A percentile compares a stretch with the other conserved stretches of the same genome.
Conservation (phyloP, 2,329 filamentous ascomycete species). For the Trichoderma brevicompactum region DNA sequence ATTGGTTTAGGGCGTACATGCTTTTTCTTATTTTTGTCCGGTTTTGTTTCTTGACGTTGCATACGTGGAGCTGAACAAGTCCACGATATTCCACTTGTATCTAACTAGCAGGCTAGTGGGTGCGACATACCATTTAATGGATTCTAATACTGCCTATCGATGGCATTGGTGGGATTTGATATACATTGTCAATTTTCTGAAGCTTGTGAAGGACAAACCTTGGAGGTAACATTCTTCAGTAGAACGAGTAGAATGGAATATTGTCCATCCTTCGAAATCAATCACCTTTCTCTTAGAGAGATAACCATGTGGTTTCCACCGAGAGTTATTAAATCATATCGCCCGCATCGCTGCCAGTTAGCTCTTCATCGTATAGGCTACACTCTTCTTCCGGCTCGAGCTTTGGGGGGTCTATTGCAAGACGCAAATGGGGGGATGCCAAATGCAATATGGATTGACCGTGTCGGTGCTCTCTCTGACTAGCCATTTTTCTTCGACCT, state of each 20-base stretch:
- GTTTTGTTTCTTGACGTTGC: neutral
- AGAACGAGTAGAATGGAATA: neutral
- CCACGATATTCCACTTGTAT: conserved; percentile 5
- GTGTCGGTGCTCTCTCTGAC: neutral
- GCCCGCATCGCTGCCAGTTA: neutral
- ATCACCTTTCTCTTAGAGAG: too few relatives aligned
- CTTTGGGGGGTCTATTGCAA: neutral
- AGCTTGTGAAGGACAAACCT: neutral
- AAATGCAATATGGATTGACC: neutral
- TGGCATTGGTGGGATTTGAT: neutral
- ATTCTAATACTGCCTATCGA: neutral
- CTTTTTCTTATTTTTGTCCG: neutral
- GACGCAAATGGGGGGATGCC: neutral
- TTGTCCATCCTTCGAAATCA: too few relatives aligned
- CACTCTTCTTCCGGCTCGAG: neutral
- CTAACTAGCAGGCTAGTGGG: conserved; percentile 5
- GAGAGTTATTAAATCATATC: too few relatives aligned
- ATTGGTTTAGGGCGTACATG: neutral
- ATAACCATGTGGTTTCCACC: too few relatives aligned
- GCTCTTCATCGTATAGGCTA: neutral
- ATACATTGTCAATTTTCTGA: neutral
- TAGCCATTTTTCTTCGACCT: neutral
- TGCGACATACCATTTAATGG: conserved; percentile 5
- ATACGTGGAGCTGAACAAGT: neutral
- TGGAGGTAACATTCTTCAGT: neutral